Evolutionary conservation across 495 filamentous ascomycete genomes (phyloP), one percentile per base, ranked within the genome.

Genomic region (Talaromyces borbonicus): DNA sequence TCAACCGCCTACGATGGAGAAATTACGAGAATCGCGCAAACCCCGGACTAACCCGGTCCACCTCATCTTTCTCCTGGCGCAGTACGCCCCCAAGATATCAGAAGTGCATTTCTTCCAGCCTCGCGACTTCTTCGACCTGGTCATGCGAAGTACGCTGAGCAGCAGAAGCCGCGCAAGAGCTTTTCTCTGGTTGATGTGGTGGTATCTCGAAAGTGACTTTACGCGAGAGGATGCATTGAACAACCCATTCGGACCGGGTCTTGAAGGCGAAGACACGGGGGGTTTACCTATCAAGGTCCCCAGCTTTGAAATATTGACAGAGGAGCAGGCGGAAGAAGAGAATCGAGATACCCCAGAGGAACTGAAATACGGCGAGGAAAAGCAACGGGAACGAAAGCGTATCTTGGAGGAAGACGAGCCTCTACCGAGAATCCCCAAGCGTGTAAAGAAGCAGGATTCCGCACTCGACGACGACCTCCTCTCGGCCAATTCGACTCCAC

Each of bases 111-210:
- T 98, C 67, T 83, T 83, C 33, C 77, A 81, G 19, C 78, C 77
- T 1, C 74, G 82, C 49, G 92, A 98, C 63, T 98, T 98, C 63
- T 94, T 94, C 58, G 92, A 98, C 54, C 75, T 98, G 3, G 83
- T 98, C 50, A 96, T 96, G 89, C 77, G 87, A 53, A 79, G 79
- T 2, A 84, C 83, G 16, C 71, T 89, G 20, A 90, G 84, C 43
- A 95, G 90, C 58, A 66, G 72, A 55, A 90, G 83, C 55, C 77
- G 92, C 46, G 92, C 93, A 0, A 83, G 66, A 43, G 90, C 90
- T 1, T 98, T 98, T 57, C 66, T 98, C 12, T 98, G 92, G 92
- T 62, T 98, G 49, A 95, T 98, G 81, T 98, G 92, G 92, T 94
- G 87, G 71, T 97, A 98, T 61, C 71, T 97, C n/a, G 93, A 98